These are phyloP conservation scores for Pseudocercospora fuligena DNA, from an alignment of 2,329 filamentous ascomycete genomes.

Conservation along the genomic window DNA sequence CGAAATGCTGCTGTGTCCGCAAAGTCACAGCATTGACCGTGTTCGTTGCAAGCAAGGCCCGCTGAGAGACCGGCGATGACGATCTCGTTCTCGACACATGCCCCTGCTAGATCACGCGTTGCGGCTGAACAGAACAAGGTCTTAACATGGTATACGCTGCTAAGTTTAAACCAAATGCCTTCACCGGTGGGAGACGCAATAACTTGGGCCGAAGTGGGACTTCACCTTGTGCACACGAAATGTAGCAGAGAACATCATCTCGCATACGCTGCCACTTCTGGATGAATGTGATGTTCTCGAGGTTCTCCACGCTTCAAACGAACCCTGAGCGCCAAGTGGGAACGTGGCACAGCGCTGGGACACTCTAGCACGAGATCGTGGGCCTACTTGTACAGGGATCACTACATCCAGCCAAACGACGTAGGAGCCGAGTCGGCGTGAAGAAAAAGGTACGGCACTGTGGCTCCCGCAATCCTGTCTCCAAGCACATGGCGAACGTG, in stretches of 20 bases:
- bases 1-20: neutral
- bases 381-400: slow-evolving; percentile 1
- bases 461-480: slow-evolving; percentile 18
- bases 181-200: neutral
- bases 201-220: slow-evolving; percentile 5
- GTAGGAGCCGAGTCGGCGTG: slow-evolving; percentile 13
- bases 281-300: slow-evolving; percentile 1
- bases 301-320: neutral
- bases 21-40: neutral
- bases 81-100: neutral
- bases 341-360: slow-evolving; percentile 8
- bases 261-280: neutral
- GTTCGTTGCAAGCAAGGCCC: neutral
- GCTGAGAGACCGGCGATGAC: neutral
- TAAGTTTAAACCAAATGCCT: neutral
- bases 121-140: neutral
- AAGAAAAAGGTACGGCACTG: slow-evolving; percentile 18
- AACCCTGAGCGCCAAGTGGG: slow-evolving; percentile 8
- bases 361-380: slow-evolving; percentile 8
- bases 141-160: neutral
- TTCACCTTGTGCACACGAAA: neutral
- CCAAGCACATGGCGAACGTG: slow-evolving; percentile 19
- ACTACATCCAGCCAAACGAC: slow-evolving; percentile 13
- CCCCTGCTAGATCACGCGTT: neutral
- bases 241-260: neutral